phyloP scores from a whole-genome alignment of 495 filamentous ascomycete species.

The Neohortaea acidophila region DNA sequence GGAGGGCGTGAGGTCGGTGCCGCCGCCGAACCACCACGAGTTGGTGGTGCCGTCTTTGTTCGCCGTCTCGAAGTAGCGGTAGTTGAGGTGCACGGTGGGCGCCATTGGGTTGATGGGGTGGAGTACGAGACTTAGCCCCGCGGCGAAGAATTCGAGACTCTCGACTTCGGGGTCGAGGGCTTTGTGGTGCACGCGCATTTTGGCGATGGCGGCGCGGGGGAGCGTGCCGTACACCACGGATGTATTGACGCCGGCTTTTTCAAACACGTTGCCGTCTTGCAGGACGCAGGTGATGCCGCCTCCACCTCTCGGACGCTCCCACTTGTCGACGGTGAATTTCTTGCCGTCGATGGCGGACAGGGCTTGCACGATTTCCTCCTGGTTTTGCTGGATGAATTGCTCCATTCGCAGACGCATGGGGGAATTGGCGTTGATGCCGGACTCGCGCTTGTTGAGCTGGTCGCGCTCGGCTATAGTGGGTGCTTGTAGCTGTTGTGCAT shows the following conservation, averaged over 20 bases:
- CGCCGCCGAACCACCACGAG: slow-evolving; percentile 96
- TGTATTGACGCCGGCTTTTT: slow-evolving; percentile 94
- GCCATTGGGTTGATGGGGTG: slow-evolving; percentile 93
- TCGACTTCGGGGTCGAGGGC: slow-evolving; percentile 64
- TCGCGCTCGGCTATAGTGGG: slow-evolving; percentile 63
- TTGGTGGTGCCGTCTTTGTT: slow-evolving; percentile 56
- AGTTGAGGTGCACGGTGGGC: slow-evolving; percentile 95
- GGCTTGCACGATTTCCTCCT: slow-evolving; percentile 67
- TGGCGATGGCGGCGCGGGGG: slow-evolving; percentile 70
- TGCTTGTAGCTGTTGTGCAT: slow-evolving; percentile 28
- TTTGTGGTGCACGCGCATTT: slow-evolving; percentile 94
- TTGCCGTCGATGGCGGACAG: slow-evolving; percentile 68
- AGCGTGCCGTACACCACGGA: slow-evolving; percentile 88
- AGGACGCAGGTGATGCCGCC: slow-evolving; percentile 81
- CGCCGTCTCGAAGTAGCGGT: slow-evolving; percentile 95
- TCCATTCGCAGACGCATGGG: slow-evolving; percentile 99
- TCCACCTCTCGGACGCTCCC: slow-evolving; percentile 76
- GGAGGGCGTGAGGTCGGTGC: slow-evolving; percentile 80
- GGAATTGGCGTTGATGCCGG: slow-evolving; percentile 50
- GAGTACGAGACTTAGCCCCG: slow-evolving; percentile 79
- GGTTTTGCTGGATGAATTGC: slow-evolving; percentile 79
- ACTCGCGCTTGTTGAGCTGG: slow-evolving; percentile 47
- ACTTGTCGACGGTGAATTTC: slow-evolving; percentile 67
- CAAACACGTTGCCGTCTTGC: slow-evolving; percentile 91
- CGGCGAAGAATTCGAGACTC: slow-evolving; percentile 82